These are phyloP conservation scores for Gossypium herbaceum DNA, from an alignment of 345 rosid genomes.

Conservation along the genomic window DNA sequence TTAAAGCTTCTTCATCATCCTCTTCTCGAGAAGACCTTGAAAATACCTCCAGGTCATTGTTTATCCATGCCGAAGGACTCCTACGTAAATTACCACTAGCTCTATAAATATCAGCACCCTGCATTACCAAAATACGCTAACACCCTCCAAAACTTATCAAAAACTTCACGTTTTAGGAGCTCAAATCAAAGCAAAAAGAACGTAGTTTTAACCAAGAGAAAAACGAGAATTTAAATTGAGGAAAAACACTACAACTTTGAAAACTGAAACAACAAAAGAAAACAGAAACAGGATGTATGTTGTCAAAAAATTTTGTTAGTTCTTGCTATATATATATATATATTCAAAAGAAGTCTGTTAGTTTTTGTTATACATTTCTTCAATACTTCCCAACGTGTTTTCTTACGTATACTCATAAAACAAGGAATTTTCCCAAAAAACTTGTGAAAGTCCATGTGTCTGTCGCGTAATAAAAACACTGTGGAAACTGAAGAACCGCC, in stretches of 20 bases:
- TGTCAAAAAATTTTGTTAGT: background rate
- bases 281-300: background rate
- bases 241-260: background rate
- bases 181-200: background rate
- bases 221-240: background rate
- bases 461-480: background rate
- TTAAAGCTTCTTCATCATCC: slow-evolving; percentile 50
- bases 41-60: slow-evolving; percentile 39
- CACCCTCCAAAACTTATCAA: background rate
- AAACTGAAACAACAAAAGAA: background rate
- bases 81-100: slow-evolving; percentile 36
- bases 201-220: background rate
- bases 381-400: no score
- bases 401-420: no score
- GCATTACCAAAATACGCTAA: slow-evolving; percentile 19
- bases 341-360: no score
- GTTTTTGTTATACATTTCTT: no score
- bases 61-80: slow-evolving; percentile 32
- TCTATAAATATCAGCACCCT: slow-evolving; percentile 33
- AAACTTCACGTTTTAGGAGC: background rate
- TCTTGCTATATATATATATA: no score
- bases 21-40: slow-evolving; percentile 51
- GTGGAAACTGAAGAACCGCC: background rate
- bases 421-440: no score
- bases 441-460: no score